A percentile compares a stretch with the other conserved stretches of the same genome.
These are phyloP conservation scores for Cutaneotrichosporon dermatis DNA, from an alignment of 1,284 basidiomycete genomes.

Conservation along the genomic window DNA sequence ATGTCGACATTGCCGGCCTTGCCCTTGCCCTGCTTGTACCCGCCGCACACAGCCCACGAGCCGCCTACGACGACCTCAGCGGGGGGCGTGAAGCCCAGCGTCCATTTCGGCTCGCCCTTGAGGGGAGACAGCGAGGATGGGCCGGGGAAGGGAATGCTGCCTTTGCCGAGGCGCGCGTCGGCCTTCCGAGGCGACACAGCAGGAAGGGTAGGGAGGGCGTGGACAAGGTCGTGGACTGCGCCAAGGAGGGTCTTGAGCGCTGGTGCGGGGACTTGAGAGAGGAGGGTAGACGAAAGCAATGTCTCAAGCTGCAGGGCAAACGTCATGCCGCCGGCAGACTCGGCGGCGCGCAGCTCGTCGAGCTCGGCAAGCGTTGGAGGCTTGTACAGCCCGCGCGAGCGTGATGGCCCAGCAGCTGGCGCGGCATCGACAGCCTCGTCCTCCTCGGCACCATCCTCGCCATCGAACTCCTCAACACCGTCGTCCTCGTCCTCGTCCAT, in stretches of 20 bases:
- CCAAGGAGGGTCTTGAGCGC: slow-evolving; percentile 68
- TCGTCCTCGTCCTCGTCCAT: slow-evolving; percentile 39
- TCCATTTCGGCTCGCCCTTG: slow-evolving; percentile 62
- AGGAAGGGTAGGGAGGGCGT: slow-evolving; percentile 57
- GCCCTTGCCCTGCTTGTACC: slow-evolving; percentile 47
- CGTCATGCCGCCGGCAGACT: slow-evolving; percentile 34
- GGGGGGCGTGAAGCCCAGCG: slow-evolving; percentile 64
- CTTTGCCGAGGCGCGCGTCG: slow-evolving; percentile 56
- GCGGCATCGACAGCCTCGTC: slow-evolving; percentile 33
- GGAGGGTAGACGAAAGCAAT: slow-evolving; percentile 73
- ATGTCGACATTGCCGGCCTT: slow-evolving; percentile 71
- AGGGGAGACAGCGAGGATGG: slow-evolving; percentile 56
- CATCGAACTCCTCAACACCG: slow-evolving; percentile 27
- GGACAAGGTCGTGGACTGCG: slow-evolving; percentile 64
- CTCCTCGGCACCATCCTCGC: slow-evolving; percentile 32
- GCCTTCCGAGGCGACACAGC: slow-evolving; percentile 62
- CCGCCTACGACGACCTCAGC: slow-evolving; percentile 50
- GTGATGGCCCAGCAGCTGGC: slow-evolving; percentile 28
- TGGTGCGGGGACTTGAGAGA: slow-evolving; percentile 47
- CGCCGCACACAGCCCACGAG: slow-evolving; percentile 59
- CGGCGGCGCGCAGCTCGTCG: slow-evolving; percentile 48
- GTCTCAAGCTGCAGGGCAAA: slow-evolving; percentile 59
- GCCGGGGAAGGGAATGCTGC: slow-evolving; percentile 57
- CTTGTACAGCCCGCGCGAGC: slow-evolving; percentile 45
- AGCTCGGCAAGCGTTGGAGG: slow-evolving; percentile 62